phyloP scores from a whole-genome alignment of 306 rosid species.

The Styphnolobium japonicum region DNA sequence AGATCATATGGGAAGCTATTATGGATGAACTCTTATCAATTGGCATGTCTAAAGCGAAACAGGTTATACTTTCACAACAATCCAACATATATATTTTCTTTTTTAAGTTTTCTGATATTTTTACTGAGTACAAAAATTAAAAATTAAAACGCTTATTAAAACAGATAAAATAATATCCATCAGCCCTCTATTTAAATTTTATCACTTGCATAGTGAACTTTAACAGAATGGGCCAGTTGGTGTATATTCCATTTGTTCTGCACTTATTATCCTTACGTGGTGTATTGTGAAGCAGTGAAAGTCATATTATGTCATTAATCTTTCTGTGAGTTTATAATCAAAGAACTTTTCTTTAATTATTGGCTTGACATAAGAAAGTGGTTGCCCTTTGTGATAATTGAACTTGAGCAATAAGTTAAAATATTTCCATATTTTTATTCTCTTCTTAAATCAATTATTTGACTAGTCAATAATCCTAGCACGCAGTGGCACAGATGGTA shows the following conservation, averaged over 20 bases:
- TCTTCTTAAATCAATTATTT: not conserved
- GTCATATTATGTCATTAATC: not conserved
- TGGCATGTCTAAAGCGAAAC: constrained; percentile 80
- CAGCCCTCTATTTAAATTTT: not conserved
- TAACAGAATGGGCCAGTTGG: not conserved
- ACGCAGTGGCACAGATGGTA: not conserved
- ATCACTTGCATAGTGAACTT: not conserved
- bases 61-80: constrained; percentile 46
- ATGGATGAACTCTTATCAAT: constrained; percentile 77
- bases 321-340: not conserved
- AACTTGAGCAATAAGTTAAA: not conserved
- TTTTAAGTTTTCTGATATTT: not conserved
- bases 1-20: constrained; percentile 82
- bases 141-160: not conserved
- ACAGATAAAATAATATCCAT: not conserved
- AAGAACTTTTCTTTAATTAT: not conserved
- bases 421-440: not conserved
- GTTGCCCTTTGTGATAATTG: not conserved
- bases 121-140: not conserved
- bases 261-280: not conserved
- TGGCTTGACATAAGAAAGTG: not conserved
- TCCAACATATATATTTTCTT: not conserved
- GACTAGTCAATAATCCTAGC: not conserved
- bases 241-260: constrained; percentile 11
- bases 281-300: not conserved